Evolutionary conservation across 177 flowering plant genomes (phyloP).

Genomic region (Vitis hybrid): DNA sequence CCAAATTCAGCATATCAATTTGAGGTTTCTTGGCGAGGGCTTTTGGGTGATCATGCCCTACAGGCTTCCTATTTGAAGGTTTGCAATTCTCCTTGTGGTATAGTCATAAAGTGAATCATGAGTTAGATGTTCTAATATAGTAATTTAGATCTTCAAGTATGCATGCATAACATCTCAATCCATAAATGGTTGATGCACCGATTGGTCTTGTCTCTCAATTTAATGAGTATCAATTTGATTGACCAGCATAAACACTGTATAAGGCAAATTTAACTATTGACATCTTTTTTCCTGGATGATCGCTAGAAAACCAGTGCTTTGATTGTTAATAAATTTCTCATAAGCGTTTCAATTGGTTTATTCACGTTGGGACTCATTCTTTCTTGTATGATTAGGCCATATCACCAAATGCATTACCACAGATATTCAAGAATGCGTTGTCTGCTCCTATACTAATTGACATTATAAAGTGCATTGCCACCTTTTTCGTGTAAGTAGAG

Average conservation of each 20-base stretch:
- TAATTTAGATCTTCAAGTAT: not conserved
- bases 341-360: not conserved
- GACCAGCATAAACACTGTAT: not conserved
- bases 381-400: slow-evolving; percentile 44
- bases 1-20: slow-evolving; percentile 93
- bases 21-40: slow-evolving; percentile 84
- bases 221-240: not conserved
- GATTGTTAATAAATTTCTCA: not conserved
- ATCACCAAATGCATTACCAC: slow-evolving; percentile 62
- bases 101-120: not conserved
- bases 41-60: slow-evolving; percentile 63
- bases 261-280: not conserved
- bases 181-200: not conserved
- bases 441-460: slow-evolving; percentile 78
- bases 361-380: not conserved
- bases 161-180: not conserved
- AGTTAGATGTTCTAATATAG: not conserved
- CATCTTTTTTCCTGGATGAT: not conserved
- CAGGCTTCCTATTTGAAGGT: slow-evolving; percentile 85
- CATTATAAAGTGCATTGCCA: slow-evolving; percentile 70
- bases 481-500: slow-evolving; percentile 68
- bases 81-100: slow-evolving; percentile 4
- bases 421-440: slow-evolving; percentile 76
- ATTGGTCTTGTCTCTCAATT: too few species aligned
- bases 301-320: not conserved